Base-by-base conservation (phyloP, 2,329 filamentous ascomycete species). In the Lachnellula willkommii region DNA sequence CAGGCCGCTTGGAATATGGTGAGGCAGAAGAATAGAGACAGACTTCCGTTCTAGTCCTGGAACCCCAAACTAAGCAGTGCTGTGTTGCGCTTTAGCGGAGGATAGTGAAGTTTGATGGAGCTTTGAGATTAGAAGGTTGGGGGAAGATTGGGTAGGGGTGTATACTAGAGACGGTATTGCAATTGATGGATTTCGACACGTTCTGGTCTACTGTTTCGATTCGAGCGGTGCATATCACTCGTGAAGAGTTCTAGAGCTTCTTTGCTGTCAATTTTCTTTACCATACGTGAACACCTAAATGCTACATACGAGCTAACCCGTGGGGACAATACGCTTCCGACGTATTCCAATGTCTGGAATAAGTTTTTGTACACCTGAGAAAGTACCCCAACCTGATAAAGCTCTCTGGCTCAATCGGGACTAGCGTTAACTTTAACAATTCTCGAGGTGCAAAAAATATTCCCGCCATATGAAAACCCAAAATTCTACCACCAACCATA, bases 1-100 rank as follows among this genome's bases (percentile, higher is more conserved):
- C 79, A 54, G 88, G 88, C 52, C 85, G 85, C 66, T 73, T 76
- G 39, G 74, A 80, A 66, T 78, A 73, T 60, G 74, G 62, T 55
- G 77, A 76, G 20, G 73, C 72, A 59, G 75, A 76, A 60, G 55
- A 61, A 53, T 61, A 64, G 59, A 32, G 28, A 28, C 28, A 48
- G 48, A 49, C 26, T 39, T 32, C 37, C 28, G 47, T 40, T 52
- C 32, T 54, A 46, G 48, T 57, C 56, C 55, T 36, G 53, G 36
- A 47, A 36, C 54, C 50, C 52, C 47, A 56, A 58, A 49, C 59
- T 62, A 61, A 60, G 58, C 53, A 58, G 59, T 64, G 54, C 59
- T 63, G 55, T 65, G 61, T 62, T 63, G 60, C 58, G 53, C 55
- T 63, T 60, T 63, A 61, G 58, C 55, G 46, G 58, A 59, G 24